Evolutionary conservation across 1,284 basidiomycete species (phyloP), one percentile per base, ranked within the genome.

Genomic region (Sphaerobolus stellatus): DNA sequence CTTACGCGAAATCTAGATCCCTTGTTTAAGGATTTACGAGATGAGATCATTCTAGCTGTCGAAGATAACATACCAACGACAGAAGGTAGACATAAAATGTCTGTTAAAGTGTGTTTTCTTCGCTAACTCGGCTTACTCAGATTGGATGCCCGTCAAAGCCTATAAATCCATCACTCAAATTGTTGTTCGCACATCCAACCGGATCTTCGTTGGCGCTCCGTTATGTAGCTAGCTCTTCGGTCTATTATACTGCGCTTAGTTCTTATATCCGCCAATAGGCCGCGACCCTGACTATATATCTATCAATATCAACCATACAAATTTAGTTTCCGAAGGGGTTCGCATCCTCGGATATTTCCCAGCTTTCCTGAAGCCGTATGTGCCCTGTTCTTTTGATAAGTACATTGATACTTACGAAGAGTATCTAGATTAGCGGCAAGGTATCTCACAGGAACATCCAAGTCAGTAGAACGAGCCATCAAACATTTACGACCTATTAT

Each of bases 171-270:
- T 76, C 11, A 68, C 71, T 64, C 60, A 70, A 24, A 67, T 80
- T 29, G 70, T 80, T 2, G 68, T 65, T 48, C 64, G 76, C 11
- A 64, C 66, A 11, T 68, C 65, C 48, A 75, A 77, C 53, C 65
- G 77, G 8, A 61, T 77, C 9, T 72, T 76, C 48, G 70, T 75
- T 14, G 75, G 75, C 4, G 57, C 67, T 14, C 73, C 75, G 8
- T 53, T 73, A 9, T 77, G 76, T 74, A 56, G 46, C 65, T 61
- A 25, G 20, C 16, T 14, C 44, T 33, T 36, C 28, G 4, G 4
- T 41, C 20, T 25, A 30, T 24, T 40, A 11, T 28, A 11, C n/a
- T 36, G 13, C 13, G 41, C 18, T 24, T 53, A 36, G 18, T 51
- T 14, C 22, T 33, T 13, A 27, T 11, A 27, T 33, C 27, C 22